These are phyloP conservation scores for Vitis hybrid DNA, from an alignment of 177 flowering plant genomes.

Conservation along the genomic window DNA sequence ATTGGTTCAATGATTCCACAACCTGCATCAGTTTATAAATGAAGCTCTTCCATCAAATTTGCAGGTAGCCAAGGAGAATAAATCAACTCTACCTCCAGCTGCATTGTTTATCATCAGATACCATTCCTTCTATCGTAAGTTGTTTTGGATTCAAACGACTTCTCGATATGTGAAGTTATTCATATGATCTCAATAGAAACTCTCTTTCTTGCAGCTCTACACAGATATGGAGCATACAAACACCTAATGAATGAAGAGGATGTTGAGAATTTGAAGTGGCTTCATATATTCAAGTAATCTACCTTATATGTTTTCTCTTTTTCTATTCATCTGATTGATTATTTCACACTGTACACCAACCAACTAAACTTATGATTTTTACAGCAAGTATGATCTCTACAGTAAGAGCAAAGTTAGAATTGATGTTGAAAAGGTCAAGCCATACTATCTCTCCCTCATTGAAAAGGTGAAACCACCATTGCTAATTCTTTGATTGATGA, in stretches of 20 bases:
- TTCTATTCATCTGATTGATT: not conserved
- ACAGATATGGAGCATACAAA: constrained; percentile 46
- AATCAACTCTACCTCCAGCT: constrained; percentile 65
- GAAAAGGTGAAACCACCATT: constrained; percentile 29
- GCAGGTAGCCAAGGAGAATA: constrained; percentile 72
- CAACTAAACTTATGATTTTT: not conserved
- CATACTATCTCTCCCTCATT: constrained; percentile 52
- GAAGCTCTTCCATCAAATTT: not conserved
- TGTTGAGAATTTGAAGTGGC: constrained; percentile 52
- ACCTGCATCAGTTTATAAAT: not conserved
- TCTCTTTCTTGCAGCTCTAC: constrained; percentile 39
- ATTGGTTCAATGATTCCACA: not conserved
- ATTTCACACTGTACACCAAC: not conserved
- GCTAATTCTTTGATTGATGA: no score
- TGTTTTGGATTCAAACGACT: not conserved
- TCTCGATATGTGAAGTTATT: no score
- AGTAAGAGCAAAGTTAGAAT: constrained; percentile 61
- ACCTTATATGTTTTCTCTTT: not conserved
- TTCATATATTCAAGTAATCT: constrained; percentile 51
- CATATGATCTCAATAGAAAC: not conserved
- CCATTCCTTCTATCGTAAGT: constrained; percentile 78
- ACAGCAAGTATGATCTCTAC: constrained; percentile 67
- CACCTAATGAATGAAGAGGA: constrained; percentile 60
- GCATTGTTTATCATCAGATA: constrained; percentile 69
- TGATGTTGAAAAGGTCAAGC: constrained; percentile 57